phyloP scores from a whole-genome alignment of 2,329 filamentous ascomycete species.

The Fusarium denticulatum region DNA sequence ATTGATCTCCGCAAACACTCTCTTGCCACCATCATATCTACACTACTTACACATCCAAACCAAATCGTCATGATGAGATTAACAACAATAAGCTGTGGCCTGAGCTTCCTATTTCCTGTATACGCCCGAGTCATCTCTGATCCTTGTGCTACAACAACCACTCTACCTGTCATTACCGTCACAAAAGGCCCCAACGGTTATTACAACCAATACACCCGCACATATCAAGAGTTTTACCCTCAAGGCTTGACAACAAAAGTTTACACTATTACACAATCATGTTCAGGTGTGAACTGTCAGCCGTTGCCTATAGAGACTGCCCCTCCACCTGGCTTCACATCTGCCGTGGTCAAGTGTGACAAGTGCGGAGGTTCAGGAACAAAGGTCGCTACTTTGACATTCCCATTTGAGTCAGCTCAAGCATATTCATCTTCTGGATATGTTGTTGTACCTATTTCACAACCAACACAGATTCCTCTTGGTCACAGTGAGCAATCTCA shows the following conservation, averaged over 20 bases:
- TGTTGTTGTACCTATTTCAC: neutral
- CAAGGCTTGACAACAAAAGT: neutral
- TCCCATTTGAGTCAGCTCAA: neutral
- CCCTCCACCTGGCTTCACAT: constrained; percentile 5
- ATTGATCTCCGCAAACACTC: neutral
- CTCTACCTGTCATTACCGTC: neutral
- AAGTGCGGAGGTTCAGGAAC: neutral
- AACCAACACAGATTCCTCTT: neutral
- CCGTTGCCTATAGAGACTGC: neutral
- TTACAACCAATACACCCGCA: neutral
- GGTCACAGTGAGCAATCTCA: neutral
- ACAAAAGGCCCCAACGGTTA: neutral
- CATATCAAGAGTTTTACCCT: neutral
- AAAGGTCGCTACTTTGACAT: constrained; percentile 3
- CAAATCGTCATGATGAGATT: neutral
- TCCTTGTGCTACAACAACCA: neutral
- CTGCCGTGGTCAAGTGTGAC: constrained; percentile 7
- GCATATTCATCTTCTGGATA: constrained; percentile 19
- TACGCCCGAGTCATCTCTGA: neutral
- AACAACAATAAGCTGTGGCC: neutral
- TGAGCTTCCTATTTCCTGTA: neutral
- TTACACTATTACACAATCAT: constrained; percentile 4
- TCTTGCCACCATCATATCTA: neutral
- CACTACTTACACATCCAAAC: too few species aligned
- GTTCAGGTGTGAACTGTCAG: constrained; percentile 1